Percentiles rank a stretch among this genome's conserved stretches.
Conservation (phyloP, 1,139 yeast species). For the Diutina mesorugosa region DNA sequence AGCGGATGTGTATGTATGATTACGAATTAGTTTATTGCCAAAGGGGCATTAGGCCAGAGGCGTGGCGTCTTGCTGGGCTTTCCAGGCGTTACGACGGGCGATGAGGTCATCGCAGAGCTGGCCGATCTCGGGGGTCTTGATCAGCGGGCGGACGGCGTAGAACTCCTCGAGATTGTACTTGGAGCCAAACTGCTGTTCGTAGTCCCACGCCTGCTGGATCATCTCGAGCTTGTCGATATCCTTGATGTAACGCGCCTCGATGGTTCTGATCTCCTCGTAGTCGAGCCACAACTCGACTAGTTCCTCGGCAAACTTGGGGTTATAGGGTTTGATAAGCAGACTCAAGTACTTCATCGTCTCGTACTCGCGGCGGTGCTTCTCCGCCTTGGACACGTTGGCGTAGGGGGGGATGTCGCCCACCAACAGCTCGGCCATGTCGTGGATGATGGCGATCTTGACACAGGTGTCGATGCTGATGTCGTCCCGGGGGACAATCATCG, state of each 20-base stretch:
- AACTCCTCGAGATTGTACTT: slow-evolving; percentile 55
- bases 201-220: slow-evolving; percentile 83
- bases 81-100: neutral
- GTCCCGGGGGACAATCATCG: slow-evolving; percentile 50
- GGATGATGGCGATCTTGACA: slow-evolving; percentile 77
- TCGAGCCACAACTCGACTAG: slow-evolving; percentile 74
- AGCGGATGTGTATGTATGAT: neutral
- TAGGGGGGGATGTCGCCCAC: slow-evolving; percentile 95
- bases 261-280: slow-evolving; percentile 70
- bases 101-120: slow-evolving; percentile 60
- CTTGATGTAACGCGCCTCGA: slow-evolving; percentile 83
- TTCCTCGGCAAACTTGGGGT: slow-evolving; percentile 49
- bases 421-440: slow-evolving; percentile 86
- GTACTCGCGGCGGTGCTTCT: slow-evolving; percentile 73
- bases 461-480: slow-evolving; percentile 38
- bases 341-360: slow-evolving; percentile 61
- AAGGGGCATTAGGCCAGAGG: neutral
- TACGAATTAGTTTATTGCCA: neutral
- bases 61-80: neutral
- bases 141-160: slow-evolving; percentile 45
- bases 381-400: slow-evolving; percentile 51
- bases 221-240: slow-evolving; percentile 92
- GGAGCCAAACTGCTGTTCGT: slow-evolving; percentile 54
- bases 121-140: slow-evolving; percentile 63
- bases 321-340: slow-evolving; percentile 50